Percentiles rank a stretch among this genome's conserved stretches.
phyloP scores from a whole-genome alignment of 495 filamentous ascomycete species.

The Talaromyces proteolyticus region DNA sequence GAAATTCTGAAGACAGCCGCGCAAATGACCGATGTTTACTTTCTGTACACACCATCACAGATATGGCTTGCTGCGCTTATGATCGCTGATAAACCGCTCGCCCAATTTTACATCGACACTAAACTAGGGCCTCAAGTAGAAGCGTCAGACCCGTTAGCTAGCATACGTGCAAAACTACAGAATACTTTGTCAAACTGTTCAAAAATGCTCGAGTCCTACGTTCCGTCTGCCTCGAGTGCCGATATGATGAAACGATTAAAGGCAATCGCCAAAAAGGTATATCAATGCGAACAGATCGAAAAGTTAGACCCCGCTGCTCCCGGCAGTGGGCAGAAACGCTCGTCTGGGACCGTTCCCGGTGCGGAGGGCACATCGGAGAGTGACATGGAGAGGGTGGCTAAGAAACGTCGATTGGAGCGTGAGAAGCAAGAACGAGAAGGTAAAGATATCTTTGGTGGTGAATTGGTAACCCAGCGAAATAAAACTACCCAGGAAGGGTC shows the following conservation, averaged over 20 bases:
- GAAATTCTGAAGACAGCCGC: constrained; percentile 72
- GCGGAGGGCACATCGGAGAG: constrained; percentile 25
- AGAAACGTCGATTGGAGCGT: constrained; percentile 36
- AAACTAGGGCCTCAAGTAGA: constrained; percentile 49
- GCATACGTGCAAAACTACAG: constrained; percentile 36
- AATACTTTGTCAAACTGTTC: constrained; percentile 35
- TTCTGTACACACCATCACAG: constrained; percentile 91
- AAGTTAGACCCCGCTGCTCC: constrained; percentile 35
- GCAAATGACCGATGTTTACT: constrained; percentile 86
- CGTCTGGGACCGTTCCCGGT: constrained; percentile 10
- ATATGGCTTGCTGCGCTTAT: constrained; percentile 80
- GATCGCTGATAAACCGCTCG: constrained; percentile 66
- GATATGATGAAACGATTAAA: constrained; percentile 47
- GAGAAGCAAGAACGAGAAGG: constrained; percentile 13
- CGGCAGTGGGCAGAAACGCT: constrained; percentile 38
- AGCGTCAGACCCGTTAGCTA: constrained; percentile 16
- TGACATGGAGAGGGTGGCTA: constrained; percentile 36
- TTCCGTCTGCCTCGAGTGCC: constrained; percentile 34
- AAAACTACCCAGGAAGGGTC: constrained; percentile 12
- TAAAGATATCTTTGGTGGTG: constrained; percentile 35
- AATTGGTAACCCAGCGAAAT: constrained; percentile 31
- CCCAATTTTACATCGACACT: constrained; percentile 63
- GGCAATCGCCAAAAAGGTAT: constrained; percentile 64
- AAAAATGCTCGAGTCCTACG: constrained; percentile 29
- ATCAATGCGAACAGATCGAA: constrained; percentile 71